A percentile compares a stretch with the other conserved stretches of the same genome.
Conservation (phyloP, 495 filamentous ascomycete species). For the Trichocladium antarcticum region DNA sequence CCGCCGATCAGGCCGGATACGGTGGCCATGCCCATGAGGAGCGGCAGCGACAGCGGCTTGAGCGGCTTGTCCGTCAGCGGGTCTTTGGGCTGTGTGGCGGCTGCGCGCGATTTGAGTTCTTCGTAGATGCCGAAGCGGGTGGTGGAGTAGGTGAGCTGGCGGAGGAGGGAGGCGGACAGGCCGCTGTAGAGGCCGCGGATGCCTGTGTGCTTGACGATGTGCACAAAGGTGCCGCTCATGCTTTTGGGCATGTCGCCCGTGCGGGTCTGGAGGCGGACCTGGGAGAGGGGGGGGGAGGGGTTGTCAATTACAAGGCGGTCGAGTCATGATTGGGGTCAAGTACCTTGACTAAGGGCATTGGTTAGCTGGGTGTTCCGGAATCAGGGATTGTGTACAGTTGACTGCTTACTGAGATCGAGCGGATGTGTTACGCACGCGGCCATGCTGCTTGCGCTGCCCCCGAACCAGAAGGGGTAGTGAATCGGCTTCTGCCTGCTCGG, state of each 20-base stretch:
- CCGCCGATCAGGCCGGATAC: conserved; percentile 83
- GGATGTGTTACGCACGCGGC: conserved; percentile 86
- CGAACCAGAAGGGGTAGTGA: conserved; percentile 87
- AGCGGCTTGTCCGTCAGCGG: conserved; percentile 29
- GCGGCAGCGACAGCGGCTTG: conserved; percentile 49
- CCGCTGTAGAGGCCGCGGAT: conserved; percentile 71
- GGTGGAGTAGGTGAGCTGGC: conserved; percentile 85
- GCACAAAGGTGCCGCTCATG: conserved; percentile 72
- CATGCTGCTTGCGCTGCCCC: conserved; percentile 80
- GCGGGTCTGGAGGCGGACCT: conserved; percentile 81
- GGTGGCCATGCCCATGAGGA: conserved; percentile 68
- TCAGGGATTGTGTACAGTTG: background rate
- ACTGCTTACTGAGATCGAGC: conserved; percentile 58
- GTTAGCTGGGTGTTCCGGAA: conserved; percentile 11
- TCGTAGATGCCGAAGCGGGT: conserved; percentile 93
- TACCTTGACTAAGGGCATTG: conserved; percentile 28
- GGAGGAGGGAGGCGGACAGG: conserved; percentile 81
- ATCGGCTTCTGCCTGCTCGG: conserved; percentile 37
- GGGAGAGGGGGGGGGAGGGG: background rate
- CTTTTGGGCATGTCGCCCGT: conserved; percentile 51
- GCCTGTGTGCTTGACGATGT: conserved; percentile 55
- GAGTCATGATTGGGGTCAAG: background rate
- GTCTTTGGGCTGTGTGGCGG: conserved; percentile 23
- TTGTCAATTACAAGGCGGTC: background rate
- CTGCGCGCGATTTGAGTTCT: conserved; percentile 60